phyloP scores from a whole-genome alignment of 768 basidiomycete species.

The Lentinula edodes region DNA sequence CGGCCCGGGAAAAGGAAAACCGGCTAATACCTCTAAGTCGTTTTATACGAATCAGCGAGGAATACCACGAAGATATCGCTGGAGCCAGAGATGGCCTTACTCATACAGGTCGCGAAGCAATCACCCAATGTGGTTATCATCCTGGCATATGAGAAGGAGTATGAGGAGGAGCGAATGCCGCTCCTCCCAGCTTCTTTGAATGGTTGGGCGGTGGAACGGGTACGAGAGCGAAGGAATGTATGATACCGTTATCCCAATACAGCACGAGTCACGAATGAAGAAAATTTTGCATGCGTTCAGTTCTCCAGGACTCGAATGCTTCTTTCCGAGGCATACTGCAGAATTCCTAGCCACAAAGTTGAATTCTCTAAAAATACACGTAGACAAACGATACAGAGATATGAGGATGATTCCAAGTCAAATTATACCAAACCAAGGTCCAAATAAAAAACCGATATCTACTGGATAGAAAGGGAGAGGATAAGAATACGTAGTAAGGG shows the following conservation, averaged over 20 bases:
- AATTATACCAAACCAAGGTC: background rate
- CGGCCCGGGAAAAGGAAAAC: background rate
- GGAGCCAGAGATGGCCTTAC: background rate
- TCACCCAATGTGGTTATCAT: background rate
- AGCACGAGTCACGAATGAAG: too few relatives aligned
- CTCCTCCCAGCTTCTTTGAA: background rate
- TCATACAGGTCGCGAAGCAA: background rate
- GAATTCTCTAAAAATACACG: background rate
- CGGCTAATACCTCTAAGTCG: background rate
- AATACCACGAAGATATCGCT: background rate
- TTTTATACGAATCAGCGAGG: background rate
- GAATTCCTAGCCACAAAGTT: background rate
- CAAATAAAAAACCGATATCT: background rate
- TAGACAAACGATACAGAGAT: background rate
- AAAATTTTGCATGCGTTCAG: too few relatives aligned
- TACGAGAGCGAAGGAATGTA: background rate
- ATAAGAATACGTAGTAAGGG: background rate
- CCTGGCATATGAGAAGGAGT: constrained; percentile 2
- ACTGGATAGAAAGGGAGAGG: background rate
- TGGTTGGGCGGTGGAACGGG: background rate
- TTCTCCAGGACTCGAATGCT: too few relatives aligned
- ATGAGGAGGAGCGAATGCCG: constrained; percentile 1
- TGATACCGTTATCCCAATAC: too few relatives aligned
- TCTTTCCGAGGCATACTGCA: too few relatives aligned
- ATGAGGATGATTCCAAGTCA: background rate